Conservation (phyloP, 202 grass and related monocot species). For the Saccharum hybrid region DNA sequence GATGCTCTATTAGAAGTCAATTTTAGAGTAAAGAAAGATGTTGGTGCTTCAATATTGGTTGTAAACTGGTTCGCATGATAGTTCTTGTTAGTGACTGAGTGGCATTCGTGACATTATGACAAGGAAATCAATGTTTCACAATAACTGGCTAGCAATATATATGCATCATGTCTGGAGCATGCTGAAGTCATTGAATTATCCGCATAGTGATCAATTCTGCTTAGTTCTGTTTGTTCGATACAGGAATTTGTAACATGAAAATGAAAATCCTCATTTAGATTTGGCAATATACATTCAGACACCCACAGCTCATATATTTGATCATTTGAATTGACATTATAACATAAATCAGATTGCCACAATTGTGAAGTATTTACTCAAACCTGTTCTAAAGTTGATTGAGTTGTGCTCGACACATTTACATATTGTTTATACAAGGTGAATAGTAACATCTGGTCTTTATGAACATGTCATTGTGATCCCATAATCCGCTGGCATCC, state of each 20-base stretch:
- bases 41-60: background rate
- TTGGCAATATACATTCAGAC: background rate
- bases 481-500: background rate
- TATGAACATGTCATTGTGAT: background rate
- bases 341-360: background rate
- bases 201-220: background rate
- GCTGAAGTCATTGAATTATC: constrained; percentile 8
- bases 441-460: background rate
- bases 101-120: background rate
- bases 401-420: background rate
- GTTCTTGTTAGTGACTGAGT: background rate
- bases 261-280: background rate
- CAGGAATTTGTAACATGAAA: background rate
- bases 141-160: background rate
- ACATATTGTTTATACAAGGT: background rate
- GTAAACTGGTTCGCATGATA: background rate
- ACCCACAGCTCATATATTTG: background rate
- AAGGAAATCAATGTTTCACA: background rate
- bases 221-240: background rate
- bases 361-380: constrained; percentile 6
- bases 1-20: constrained; percentile 13
- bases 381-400: background rate
- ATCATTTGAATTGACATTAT: background rate
- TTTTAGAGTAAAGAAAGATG: constrained; percentile 6
- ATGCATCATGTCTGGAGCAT: constrained; percentile 1